Evolutionary conservation across 1,284 basidiomycete species (phyloP), one percentile per base, ranked within the genome.

Genomic region (Cryptococcus hybrid): DNA sequence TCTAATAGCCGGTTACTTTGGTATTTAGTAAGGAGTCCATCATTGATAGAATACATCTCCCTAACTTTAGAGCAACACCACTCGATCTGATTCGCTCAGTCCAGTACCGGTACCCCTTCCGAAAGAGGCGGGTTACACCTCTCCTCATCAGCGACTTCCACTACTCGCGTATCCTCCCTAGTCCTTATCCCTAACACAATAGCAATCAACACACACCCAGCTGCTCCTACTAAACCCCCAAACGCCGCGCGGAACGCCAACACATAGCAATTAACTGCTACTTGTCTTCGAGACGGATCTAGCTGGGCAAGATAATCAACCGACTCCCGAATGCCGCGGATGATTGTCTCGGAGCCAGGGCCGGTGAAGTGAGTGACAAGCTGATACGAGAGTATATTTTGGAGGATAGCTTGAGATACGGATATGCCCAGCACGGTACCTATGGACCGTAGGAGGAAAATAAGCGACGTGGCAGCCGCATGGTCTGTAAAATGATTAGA

Each of bases 341-440:
- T 65, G 4, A 57, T 52, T 48, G 51, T 18, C 4, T 40, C 51
- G 18, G 55, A 34, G 35, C 51, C 34, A 6, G 50, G 47, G 13
- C 58, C 54, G 12, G 54, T 52, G 24, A 63, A 57, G 38, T 52
- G 42, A 7, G 12, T 15, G 15, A 9, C 38, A 11, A 63, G 51
- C 40, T 61, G 59, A 11, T 45, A 47, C 8, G 52, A 48, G 6
- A 66, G 55, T 38, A 57, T 55, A 34, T 61, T 60, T 47, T 66
- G 64, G 13, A 63, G 43, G 3, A 66, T 54, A 3, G 64, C 59
- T 54, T 66, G 64, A 38, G 64, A 66, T 13, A 55, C 57, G 11
- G 64, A 54, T 11, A 63, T 61, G 30, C 62, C 62, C 6, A 66
- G 39, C 7, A 63, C 58, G 7, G 59, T 58, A 9, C 62, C 64